Evolutionary conservation across 139 green algal genomes (phyloP), one percentile per base, ranked within the genome.

Genomic region (Edaphochlamys debaryana): DNA sequence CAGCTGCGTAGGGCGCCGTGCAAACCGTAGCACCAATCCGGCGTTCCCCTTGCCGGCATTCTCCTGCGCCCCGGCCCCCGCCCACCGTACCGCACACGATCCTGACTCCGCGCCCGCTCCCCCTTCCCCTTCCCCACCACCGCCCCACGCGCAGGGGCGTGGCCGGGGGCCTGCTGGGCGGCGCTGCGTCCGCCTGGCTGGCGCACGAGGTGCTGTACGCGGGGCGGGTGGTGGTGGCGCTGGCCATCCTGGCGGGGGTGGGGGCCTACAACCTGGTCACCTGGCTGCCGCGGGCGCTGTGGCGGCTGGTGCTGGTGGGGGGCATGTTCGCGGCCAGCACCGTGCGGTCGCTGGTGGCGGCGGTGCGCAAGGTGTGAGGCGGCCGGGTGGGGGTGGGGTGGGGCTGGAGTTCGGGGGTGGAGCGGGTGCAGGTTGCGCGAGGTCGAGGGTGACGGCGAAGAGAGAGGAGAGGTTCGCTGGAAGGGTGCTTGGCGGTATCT

Each of bases 181-280:
- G 76, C 42, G 76, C 76, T 42, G 45, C 73, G 42, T 82, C 76
- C 25, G 62, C 34, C 32, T 41, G 73, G 0, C 60, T 82, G 15
- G 76, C 76, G 15, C 70, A 74, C 63, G 76, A 82, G 32, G 34
- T 82, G 23, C n/a, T 82, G 42, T 82, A 37, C 1, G 0, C 64
- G 11, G 40, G 73, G n/a, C 76, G 76, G 11, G 63, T 82, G 15
- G 63, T 73, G n/a, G 17, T 82, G 23, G 76, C n/a, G 42, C 1
- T 73, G 23, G 52, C 32, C 9, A 38, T 82, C 0, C 63, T 73
- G 4, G 27, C 60, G 11, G n/a, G 41, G 9, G 2, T 82, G 27
- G 45, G 0, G 4, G 63, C 32, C 8, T 82, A 63, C 62, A 52
- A 73, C 1, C 8, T 82, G 42, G 9, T 66, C 37, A 74, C 63